Percentiles rank a stretch among this genome's conserved stretches.
phyloP scores from a whole-genome alignment of 257 asterid genomes.

The Nicotiana paniculata region DNA sequence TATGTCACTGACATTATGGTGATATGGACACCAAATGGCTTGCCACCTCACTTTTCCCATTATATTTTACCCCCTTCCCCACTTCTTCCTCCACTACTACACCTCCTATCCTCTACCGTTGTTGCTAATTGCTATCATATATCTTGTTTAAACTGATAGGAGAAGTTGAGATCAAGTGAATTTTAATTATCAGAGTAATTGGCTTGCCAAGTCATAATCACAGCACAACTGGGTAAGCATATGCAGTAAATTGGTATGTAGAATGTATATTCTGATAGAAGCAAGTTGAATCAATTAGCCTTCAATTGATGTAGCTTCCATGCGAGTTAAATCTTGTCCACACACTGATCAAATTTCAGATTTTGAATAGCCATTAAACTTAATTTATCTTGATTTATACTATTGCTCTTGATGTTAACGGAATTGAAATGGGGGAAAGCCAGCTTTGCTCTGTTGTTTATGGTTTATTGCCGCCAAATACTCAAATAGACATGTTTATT shows the following conservation, averaged over 20 bases:
- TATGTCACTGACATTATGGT: too few species aligned
- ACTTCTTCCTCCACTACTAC: too few species aligned
- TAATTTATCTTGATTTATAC: too few species aligned
- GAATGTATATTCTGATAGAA: not conserved
- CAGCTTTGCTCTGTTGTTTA: conserved; percentile 87
- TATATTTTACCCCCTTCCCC: too few species aligned
- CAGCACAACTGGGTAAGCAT: not conserved
- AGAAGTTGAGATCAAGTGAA: not conserved
- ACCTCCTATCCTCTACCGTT: too few species aligned
- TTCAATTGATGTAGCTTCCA: not conserved
- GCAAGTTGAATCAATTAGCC: not conserved
- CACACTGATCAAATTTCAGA: not conserved
- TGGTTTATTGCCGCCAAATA: conserved; percentile 93
- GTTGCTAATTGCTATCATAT: too few species aligned
- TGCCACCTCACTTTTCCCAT: too few species aligned
- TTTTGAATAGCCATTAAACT: not conserved
- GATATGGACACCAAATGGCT: too few species aligned
- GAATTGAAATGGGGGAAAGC: conserved; percentile 62
- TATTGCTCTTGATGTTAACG: conserved; percentile 21
- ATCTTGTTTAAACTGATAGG: not conserved
- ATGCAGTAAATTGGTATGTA: not conserved
- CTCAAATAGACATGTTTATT: conserved; percentile 83
- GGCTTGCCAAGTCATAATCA: not conserved
- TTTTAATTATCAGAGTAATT: not conserved
- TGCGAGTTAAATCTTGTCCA: not conserved